These are phyloP conservation scores for Lachancea fermentati DNA, from an alignment of 805 yeast genomes.

Conservation along the genomic window DNA sequence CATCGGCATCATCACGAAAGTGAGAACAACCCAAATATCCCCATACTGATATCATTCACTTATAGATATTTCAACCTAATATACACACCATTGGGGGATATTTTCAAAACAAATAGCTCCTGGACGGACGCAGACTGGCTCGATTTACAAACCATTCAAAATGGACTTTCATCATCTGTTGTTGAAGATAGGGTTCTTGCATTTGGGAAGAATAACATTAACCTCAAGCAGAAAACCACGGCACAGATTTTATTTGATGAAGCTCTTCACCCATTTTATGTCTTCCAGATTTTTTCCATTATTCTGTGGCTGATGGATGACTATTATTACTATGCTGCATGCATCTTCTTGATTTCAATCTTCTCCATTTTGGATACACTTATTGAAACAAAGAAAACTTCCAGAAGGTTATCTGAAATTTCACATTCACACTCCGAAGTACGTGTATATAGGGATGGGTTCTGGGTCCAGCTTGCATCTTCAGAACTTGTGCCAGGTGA, in stretches of 20 bases:
- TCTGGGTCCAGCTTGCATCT: conserved; percentile 79
- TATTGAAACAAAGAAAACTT: conserved; percentile 75
- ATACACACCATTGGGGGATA: conserved; percentile 82
- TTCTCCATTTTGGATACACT: conserved; percentile 75
- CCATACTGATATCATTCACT: conserved; percentile 61
- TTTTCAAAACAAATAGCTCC: conserved; percentile 73
- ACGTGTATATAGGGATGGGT: conserved; percentile 86
- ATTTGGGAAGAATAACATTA: conserved; percentile 73
- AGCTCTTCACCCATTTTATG: conserved; percentile 89
- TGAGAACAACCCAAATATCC: conserved; percentile 43
- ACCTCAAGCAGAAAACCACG: conserved; percentile 67
- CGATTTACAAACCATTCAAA: conserved; percentile 44
- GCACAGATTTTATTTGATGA: conserved; percentile 71
- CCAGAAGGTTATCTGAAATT: conserved; percentile 64
- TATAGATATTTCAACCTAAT: conserved; percentile 80
- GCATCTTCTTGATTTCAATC: conserved; percentile 83
- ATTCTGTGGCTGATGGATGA: conserved; percentile 88
- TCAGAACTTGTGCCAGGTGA: conserved; percentile 93
- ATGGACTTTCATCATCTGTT: conserved; percentile 64
- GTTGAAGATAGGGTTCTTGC: conserved; percentile 65
- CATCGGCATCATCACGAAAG: conserved; percentile 20
- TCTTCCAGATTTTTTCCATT: conserved; percentile 90
- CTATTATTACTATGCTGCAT: conserved; percentile 88
- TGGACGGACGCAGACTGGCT: conserved; percentile 87
- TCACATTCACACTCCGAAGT: conserved; percentile 74